Percentiles rank a stretch among this genome's conserved stretches.
phyloP scores from a whole-genome alignment of 2,329 filamentous ascomycete species.

The Huntiella moniliformis region DNA sequence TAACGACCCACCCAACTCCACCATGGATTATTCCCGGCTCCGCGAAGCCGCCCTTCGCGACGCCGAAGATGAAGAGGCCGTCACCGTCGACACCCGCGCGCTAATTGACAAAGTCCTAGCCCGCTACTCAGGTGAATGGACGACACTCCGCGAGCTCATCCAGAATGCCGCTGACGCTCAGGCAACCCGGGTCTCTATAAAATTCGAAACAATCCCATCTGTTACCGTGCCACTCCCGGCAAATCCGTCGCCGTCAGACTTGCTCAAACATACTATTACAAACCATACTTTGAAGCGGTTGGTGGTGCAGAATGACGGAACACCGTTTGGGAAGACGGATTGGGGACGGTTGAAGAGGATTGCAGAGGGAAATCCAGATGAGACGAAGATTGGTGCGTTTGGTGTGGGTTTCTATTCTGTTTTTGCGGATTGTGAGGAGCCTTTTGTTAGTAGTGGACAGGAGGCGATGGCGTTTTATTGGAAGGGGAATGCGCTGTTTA shows the following conservation, averaged over 20 bases:
- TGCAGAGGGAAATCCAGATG: conserved; percentile 96
- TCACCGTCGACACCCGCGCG: conserved; percentile 91
- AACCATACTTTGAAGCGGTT: conserved; percentile 74
- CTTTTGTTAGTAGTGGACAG: conserved; percentile 81
- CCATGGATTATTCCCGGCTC: conserved; percentile 56
- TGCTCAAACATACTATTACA: conserved; percentile 64
- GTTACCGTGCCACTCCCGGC: conserved; percentile 51
- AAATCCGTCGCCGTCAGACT: conserved; percentile 46
- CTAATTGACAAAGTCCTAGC: conserved; percentile 96
- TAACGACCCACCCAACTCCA: too few species aligned
- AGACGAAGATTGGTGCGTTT: conserved; percentile 97
- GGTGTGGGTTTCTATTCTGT: conserved; percentile 98
- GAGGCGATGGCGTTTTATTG: conserved; percentile 98
- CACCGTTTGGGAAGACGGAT: conserved; percentile 73
- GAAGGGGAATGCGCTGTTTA: conserved; percentile 97
- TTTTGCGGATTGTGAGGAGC: conserved; percentile 94
- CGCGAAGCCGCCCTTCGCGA: conserved; percentile 73
- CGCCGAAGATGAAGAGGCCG: conserved; percentile 83
- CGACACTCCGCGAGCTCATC: conserved; percentile 72
- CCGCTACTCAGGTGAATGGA: conserved; percentile 92
- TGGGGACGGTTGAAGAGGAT: conserved; percentile 91
- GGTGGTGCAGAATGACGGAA: conserved; percentile 84
- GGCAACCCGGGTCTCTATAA: conserved; percentile 73
- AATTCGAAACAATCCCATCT: conserved; percentile 80
- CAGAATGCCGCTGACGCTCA: conserved; percentile 97